Evolutionary conservation across 75 land plant genomes (phyloP), one percentile per base, ranked within the genome.

Genomic region (Pinus tabuliformis): DNA sequence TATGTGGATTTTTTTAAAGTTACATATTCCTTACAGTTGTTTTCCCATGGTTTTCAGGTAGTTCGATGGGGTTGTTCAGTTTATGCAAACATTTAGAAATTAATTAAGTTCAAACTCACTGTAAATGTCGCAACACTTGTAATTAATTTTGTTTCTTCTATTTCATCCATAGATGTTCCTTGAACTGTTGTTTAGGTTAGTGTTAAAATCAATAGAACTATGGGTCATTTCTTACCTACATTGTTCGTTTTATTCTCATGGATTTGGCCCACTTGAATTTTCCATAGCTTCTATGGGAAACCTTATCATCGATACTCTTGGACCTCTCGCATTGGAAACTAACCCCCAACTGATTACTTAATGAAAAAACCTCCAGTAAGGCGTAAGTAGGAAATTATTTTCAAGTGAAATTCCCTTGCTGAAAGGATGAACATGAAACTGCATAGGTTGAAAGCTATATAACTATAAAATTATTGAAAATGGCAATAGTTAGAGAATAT

Each of bases 291-390:
- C 33, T 33, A 0, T 97, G 99, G 98, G 96, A 57, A 97, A 97
- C 80, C 87, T 97, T 42, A 97, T 97, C 6, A 97, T 97, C 98
- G 99, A 97, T 77, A 97, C 99, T 13, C 89, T 97, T 76, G 99
- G 99, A 78, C 96, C 99, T 28, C 91, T 95, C 76, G 99, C 99
- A 59, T 85, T 97, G 81, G 99, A 96, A 56, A 97, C 96, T 52
- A 97, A 79, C 98, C 42, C 99, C 99, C 33, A n/a, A 91, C 89
- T 37, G 96, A 92, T 62, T 75, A 84, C 58, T 87, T 97, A 42
- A 97, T 97, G 99, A 77, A 83, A 18, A 81, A 88, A 77, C 20
- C 82, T 64, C 99, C 96, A 57, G 91, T 97, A 80, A 90, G 91
- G 52, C 73, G 87, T 73, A 83, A 86, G 99, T 97, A 91, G 79